Conservation (phyloP, 1,284 basidiomycete species). For the Leccinum griseonigrum region DNA sequence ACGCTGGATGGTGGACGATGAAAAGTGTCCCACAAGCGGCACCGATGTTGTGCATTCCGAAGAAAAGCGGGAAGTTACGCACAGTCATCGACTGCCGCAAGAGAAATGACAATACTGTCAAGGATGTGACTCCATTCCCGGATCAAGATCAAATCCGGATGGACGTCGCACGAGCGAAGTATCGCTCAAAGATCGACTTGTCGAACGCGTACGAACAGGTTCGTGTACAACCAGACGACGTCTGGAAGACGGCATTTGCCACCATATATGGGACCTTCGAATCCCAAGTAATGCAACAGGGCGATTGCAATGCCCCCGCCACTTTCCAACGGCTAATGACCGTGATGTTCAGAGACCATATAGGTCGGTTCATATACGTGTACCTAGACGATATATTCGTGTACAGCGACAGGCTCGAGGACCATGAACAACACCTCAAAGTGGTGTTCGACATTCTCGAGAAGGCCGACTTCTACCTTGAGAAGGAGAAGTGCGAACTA, state of each 20-base stretch:
- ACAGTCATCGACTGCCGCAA: slow-evolving; percentile 4
- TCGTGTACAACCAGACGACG: slow-evolving; percentile 13
- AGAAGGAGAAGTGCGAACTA: slow-evolving; percentile 4
- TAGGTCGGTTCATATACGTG: slow-evolving; percentile 26
- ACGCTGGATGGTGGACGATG: neutral
- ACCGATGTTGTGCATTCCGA: slow-evolving; percentile 2
- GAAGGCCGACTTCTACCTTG: slow-evolving; percentile 25
- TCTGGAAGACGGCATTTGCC: slow-evolving; percentile 7
- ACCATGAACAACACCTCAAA: slow-evolving; percentile 19
- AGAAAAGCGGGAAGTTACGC: neutral
- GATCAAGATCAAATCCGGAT: slow-evolving; percentile 32
- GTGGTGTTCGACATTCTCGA: slow-evolving; percentile 24
- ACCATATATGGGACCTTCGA: slow-evolving; percentile 22
- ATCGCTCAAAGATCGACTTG: slow-evolving; percentile 26
- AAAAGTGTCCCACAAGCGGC: neutral
- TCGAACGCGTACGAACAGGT: slow-evolving; percentile 38
- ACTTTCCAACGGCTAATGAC: slow-evolving; percentile 37
- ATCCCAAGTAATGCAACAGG: slow-evolving; percentile 34
- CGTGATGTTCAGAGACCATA: slow-evolving; percentile 28
- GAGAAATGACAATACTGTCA: slow-evolving; percentile 22
- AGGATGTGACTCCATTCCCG: slow-evolving; percentile 32
- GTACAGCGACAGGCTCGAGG: neutral
- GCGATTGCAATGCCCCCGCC: slow-evolving; percentile 33
- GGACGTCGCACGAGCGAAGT: slow-evolving; percentile 23
- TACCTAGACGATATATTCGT: neutral